phyloP scores from a whole-genome alignment of 164 flowering plant species.

The Echeveria elegans region DNA sequence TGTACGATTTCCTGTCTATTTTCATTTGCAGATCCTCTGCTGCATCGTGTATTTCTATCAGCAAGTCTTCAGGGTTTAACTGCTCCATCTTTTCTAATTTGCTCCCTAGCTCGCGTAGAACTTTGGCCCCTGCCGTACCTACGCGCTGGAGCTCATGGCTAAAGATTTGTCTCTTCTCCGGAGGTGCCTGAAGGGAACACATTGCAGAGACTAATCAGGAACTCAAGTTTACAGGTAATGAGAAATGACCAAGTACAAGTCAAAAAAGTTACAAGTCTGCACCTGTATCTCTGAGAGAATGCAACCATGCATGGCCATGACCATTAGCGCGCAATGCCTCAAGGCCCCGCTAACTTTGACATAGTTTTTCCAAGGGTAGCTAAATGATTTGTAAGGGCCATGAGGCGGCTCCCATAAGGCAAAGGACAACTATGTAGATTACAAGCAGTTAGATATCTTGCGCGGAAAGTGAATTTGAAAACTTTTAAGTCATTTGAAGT shows the following conservation, averaged over 20 bases:
- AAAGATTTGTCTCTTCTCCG: conserved; percentile 63
- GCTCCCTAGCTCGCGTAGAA: conserved; percentile 59
- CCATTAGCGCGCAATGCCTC: conserved; percentile 87
- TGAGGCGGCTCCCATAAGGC: conserved; percentile 96
- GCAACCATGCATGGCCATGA: conserved; percentile 95
- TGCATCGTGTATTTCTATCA: conserved; percentile 61
- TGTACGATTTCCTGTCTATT: conserved; percentile 65
- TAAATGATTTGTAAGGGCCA: conserved; percentile 57
- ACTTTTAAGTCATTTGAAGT: background rate
- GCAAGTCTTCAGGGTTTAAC: conserved; percentile 37
- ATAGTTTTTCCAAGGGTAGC: conserved; percentile 77
- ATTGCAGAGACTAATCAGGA: background rate
- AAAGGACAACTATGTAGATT: conserved; percentile 18
- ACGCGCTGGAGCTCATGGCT: conserved; percentile 54
- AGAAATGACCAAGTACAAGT: background rate
- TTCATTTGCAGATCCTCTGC: conserved; percentile 77
- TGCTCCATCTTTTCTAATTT: conserved; percentile 77
- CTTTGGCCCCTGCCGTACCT: conserved; percentile 78
- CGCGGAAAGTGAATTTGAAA: background rate
- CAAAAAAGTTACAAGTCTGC: conserved; percentile 6
- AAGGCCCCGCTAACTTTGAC: conserved; percentile 71
- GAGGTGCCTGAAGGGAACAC: conserved; percentile 47
- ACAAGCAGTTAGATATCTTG: background rate
- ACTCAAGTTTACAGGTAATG: background rate
- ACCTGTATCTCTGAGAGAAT: conserved; percentile 97